A percentile compares a stretch with the other conserved stretches of the same genome.
Evolutionary conservation across 2,329 filamentous ascomycete genomes (phyloP).

Genomic region (Clarireedia sp.): DNA sequence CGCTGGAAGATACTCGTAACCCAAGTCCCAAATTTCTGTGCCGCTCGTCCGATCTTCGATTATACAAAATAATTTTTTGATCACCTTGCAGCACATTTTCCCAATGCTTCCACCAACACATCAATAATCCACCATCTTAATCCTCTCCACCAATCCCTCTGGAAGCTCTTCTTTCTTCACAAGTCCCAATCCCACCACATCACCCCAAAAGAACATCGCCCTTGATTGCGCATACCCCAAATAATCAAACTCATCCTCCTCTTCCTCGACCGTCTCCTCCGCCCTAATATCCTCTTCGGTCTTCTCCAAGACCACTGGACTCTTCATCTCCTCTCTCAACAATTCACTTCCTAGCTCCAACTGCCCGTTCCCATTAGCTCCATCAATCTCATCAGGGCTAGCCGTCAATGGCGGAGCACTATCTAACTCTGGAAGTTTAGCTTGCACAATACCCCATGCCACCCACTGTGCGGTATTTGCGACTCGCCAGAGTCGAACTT

Average conservation of each 20-base stretch:
- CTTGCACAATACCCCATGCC: constrained; percentile 94
- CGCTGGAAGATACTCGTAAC: too few relatives aligned
- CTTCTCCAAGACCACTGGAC: neutral
- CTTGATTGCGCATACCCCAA: constrained; percentile 84
- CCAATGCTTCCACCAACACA: neutral
- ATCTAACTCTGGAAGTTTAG: constrained; percentile 66
- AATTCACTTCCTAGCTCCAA: neutral
- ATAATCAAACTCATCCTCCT: constrained; percentile 81
- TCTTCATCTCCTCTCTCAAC: constrained; percentile 4
- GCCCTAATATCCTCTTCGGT: constrained; percentile 8
- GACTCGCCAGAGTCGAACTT: constrained; percentile 77
- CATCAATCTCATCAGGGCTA: constrained; percentile 1
- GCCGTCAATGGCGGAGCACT: neutral
- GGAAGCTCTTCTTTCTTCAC: constrained; percentile 71
- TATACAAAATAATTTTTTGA: too few relatives aligned
- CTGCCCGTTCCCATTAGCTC: neutral
- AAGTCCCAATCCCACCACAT: constrained; percentile 70
- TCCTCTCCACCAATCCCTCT: constrained; percentile 47
- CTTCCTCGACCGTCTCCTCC: constrained; percentile 22
- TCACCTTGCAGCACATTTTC: too few relatives aligned
- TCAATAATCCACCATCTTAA: constrained; percentile 65
- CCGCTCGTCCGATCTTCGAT: too few relatives aligned
- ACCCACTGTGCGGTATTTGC: constrained; percentile 89
- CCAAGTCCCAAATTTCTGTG: too few relatives aligned
- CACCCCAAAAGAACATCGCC: constrained; percentile 90